Evolutionary conservation across 202 grass and related monocot genomes (phyloP).

Genomic region (Carex arenaria): DNA sequence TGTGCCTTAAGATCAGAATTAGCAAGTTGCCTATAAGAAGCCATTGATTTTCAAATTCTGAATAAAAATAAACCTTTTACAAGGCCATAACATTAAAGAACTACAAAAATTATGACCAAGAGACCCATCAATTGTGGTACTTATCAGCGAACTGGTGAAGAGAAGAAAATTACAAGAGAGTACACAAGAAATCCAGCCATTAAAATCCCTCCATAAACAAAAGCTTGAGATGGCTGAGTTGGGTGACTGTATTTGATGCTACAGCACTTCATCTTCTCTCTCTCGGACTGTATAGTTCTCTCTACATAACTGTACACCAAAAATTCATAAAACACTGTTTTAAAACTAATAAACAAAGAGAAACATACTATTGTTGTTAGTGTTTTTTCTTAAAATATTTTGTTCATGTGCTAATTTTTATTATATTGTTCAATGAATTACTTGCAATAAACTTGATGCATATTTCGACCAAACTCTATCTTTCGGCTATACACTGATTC

Average conservation of each 20-base stretch:
- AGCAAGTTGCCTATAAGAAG: neutral
- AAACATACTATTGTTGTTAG: neutral
- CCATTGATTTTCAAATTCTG: neutral
- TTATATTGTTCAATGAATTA: neutral
- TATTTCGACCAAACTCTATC: neutral
- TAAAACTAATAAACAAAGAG: neutral
- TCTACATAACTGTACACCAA: slow-evolving; percentile 58
- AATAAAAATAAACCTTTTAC: neutral
- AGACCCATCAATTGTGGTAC: neutral
- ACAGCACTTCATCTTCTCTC: slow-evolving; percentile 90
- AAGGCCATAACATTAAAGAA: neutral
- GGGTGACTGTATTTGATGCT: slow-evolving; percentile 74
- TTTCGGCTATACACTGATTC: neutral
- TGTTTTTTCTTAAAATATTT: neutral
- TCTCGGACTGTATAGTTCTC: slow-evolving; percentile 57
- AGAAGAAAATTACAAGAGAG: slow-evolving; percentile 98
- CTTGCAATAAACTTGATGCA: neutral
- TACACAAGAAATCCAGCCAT: slow-evolving; percentile 95
- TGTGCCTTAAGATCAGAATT: neutral
- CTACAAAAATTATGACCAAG: neutral
- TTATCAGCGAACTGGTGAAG: slow-evolving; percentile 71
- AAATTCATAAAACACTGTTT: neutral
- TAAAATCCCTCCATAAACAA: slow-evolving; percentile 95
- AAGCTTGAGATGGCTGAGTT: slow-evolving; percentile 74
- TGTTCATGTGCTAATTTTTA: neutral